These are phyloP conservation scores for Candida fluviatilis DNA, from an alignment of 805 yeast species.

Conservation along the genomic window DNA sequence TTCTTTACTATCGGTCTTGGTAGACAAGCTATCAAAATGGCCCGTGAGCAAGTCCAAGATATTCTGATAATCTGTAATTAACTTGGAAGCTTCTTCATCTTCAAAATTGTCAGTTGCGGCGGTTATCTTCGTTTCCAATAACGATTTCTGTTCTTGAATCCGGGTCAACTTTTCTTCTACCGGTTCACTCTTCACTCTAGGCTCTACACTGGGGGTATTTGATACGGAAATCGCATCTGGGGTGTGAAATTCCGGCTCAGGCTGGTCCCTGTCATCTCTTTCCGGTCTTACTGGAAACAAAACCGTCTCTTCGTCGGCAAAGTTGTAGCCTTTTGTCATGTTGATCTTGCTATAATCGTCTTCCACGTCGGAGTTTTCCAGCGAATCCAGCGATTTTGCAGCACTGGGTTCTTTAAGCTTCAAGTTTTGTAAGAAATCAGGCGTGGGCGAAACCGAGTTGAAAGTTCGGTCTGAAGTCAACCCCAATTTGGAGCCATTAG, in stretches of 20 bases:
- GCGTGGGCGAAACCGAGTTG: conserved; percentile 31
- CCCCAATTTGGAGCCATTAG: conserved; percentile 21
- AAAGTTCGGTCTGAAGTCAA: conserved; percentile 28
- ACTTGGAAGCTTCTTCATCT: conserved; percentile 26
- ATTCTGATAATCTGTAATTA: conserved; percentile 27
- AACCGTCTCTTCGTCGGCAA: conserved; percentile 49
- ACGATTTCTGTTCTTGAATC: conserved; percentile 22
- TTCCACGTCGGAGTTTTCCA: conserved; percentile 29
- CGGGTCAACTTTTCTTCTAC: conserved; percentile 23
- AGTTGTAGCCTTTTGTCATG: conserved; percentile 58
- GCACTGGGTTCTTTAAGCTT: conserved; percentile 22
- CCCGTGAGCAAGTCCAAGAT: conserved; percentile 24
- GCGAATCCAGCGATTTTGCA: conserved; percentile 6
- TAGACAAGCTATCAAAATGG: conserved; percentile 17
- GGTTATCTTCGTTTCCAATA: conserved; percentile 24
- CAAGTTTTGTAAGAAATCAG: conserved; percentile 37
- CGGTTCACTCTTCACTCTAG: conserved; percentile 27
- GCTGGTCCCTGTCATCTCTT: conserved; percentile 42
- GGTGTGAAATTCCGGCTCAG: conserved; percentile 7
- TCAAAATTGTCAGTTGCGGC: conserved; percentile 26
- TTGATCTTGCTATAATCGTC: conserved; percentile 47
- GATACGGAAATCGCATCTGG: conserved; percentile 8
- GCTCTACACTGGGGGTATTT: conserved; percentile 14
- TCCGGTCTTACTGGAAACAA: conserved; percentile 71
- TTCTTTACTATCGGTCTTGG: conserved; percentile 3